These are phyloP conservation scores for Suillus bovinus DNA, from an alignment of 768 basidiomycete species.

Conservation along the genomic window DNA sequence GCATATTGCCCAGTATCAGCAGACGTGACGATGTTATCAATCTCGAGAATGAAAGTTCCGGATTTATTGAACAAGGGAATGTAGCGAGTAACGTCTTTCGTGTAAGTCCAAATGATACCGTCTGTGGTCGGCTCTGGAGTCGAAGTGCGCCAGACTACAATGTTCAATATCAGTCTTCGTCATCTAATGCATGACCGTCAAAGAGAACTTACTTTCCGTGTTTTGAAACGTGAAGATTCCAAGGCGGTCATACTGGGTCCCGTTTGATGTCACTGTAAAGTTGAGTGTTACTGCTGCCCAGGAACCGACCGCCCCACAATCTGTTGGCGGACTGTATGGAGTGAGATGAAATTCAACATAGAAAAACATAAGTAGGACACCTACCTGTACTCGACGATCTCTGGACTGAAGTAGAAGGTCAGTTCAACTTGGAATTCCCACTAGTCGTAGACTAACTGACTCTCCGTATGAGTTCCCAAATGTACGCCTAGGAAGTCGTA, in stretches of 20 bases:
- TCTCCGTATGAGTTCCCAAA: conserved; percentile 71
- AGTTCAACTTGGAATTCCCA: background rate
- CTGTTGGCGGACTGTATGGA: conserved; percentile 58
- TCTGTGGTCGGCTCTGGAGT: conserved; percentile 72
- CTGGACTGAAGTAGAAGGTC: conserved; percentile 43
- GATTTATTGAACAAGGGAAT: conserved; percentile 66
- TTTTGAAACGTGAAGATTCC: conserved; percentile 76
- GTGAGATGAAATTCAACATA: background rate
- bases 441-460: conserved; percentile 38
- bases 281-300: conserved; percentile 79
- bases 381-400: conserved; percentile 62
- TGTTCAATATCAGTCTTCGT: background rate
- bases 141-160: conserved; percentile 74
- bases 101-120: conserved; percentile 78
- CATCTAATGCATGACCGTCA: background rate
- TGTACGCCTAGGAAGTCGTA: conserved; percentile 48
- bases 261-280: conserved; percentile 76
- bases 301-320: conserved; percentile 67
- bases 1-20: conserved; percentile 69
- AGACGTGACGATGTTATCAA: conserved; percentile 65
- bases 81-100: conserved; percentile 76
- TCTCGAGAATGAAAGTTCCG: conserved; percentile 70
- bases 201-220: conserved; percentile 59
- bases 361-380: conserved; percentile 17
- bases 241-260: conserved; percentile 74